These are phyloP conservation scores for Metarhizium album DNA, from an alignment of 2,329 filamentous ascomycete genomes.

Conservation along the genomic window DNA sequence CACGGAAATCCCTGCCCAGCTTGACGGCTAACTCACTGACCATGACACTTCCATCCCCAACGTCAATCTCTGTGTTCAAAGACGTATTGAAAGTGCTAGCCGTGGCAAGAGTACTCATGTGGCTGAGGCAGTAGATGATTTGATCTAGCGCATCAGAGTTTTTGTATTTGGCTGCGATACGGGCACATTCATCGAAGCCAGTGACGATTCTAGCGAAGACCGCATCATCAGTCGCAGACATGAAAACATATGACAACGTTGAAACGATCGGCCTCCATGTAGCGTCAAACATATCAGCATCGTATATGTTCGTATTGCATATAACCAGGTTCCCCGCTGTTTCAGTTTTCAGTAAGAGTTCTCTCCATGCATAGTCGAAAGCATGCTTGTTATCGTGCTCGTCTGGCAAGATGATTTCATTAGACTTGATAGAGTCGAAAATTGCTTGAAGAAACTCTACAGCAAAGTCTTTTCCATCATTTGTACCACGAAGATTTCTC, in stretches of 20 bases:
- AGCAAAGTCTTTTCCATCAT: constrained; percentile 74
- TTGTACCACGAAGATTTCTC: constrained; percentile 82
- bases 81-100: constrained; percentile 68
- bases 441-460: constrained; percentile 76
- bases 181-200: constrained; percentile 91
- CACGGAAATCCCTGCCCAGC: constrained; percentile 85
- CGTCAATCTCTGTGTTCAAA: constrained; percentile 92
- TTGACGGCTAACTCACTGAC: constrained; percentile 96
- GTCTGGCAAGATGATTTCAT: constrained; percentile 93
- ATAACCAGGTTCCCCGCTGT: constrained; percentile 62
- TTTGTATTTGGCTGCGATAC: constrained; percentile 76
- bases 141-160: constrained; percentile 83
- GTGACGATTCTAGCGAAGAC: constrained; percentile 90
- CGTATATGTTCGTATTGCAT: constrained; percentile 87
- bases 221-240: constrained; percentile 93
- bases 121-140: constrained; percentile 80
- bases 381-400: constrained; percentile 95
- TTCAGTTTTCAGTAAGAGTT: constrained; percentile 76
- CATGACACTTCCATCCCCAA: constrained; percentile 88
- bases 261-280: constrained; percentile 94
- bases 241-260: constrained; percentile 94
- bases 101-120: constrained; percentile 79
- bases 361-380: constrained; percentile 96
- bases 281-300: constrained; percentile 93
- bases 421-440: constrained; percentile 80